phyloP scores from a whole-genome alignment of 305 asterid genomes.

The Nicotiana rustica region DNA sequence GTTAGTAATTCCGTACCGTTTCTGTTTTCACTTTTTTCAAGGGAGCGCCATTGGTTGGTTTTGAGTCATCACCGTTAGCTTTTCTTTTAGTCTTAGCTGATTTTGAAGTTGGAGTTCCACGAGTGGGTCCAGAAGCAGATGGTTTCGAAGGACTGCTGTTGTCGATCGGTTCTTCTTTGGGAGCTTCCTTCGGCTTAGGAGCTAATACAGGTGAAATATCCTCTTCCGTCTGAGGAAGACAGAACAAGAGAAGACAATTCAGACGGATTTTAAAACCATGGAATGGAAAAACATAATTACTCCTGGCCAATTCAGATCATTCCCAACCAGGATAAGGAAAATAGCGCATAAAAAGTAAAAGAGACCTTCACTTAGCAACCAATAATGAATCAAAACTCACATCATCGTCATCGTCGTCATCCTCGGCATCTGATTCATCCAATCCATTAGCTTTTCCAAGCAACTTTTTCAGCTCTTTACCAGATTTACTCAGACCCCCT shows the following conservation, averaged over 20 bases:
- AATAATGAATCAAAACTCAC: conserved; percentile 45
- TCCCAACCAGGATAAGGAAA: conserved; percentile 5
- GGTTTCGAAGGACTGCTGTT: conserved; percentile 68
- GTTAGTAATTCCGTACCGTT: conserved; percentile 52
- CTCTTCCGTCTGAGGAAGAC: conserved; percentile 68
- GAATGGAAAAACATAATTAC: conserved; percentile 6
- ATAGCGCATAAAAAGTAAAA: conserved; percentile 31
- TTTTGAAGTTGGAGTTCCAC: conserved; percentile 79
- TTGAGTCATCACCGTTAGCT: conserved; percentile 70
- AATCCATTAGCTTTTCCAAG: conserved; percentile 89
- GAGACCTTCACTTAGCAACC: conserved; percentile 35
- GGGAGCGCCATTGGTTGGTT: conserved; percentile 67
- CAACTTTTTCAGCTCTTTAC: conserved; percentile 93
- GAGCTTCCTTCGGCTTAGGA: conserved; percentile 79
- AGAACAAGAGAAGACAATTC: conserved; percentile 32
- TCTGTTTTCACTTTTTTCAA: conserved; percentile 89
- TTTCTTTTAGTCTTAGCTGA: conserved; percentile 84
- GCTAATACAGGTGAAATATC: conserved; percentile 84
- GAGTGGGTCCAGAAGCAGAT: conserved; percentile 61
- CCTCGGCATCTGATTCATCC: conserved; percentile 88
- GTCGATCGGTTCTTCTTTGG: conserved; percentile 87
- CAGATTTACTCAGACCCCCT: conserved; percentile 92
- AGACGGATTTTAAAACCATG: conserved; percentile 1
- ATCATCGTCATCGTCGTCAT: conserved; percentile 83
- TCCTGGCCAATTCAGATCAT: background rate